Base-by-base conservation (phyloP, 2,329 filamentous ascomycete genomes). In the Fusarium sp. region DNA sequence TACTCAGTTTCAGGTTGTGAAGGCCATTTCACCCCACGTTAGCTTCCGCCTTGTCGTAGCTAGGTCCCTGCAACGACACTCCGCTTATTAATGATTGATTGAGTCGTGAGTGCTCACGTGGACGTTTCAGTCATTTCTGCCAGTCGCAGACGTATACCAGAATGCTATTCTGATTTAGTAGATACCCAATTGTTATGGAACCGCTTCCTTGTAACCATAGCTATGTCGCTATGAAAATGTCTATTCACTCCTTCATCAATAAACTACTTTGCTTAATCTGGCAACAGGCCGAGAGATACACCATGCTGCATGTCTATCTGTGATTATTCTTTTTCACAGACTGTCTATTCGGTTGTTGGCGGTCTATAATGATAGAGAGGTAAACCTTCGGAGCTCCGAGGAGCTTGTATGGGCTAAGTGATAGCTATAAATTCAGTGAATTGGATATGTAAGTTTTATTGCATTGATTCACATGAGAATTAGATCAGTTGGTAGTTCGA, bases 1-100 rank as follows among this genome's bases (percentile, higher is more conserved):
- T 57, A 42, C 58, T 48, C 46, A 27, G 65, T 66, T 56, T 70
- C 67, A 70, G 69, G 60, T 61, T 44, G 37, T 57, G 37, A 65
- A 23, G 38, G 45, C 64, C 69, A 58, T 55, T 72, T 62, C 67
- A 55, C 52, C 54, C 53, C 50, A 50, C 63, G 59, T 60, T 58
- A 69, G 68, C 49, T 57, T 59, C 23, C 38, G 35, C 42, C n/a
- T 20, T 20, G 30, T 55, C 40, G 20, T 48, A 54, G 55, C 27
- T 33, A 42, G 46, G 35, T 50, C 27, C 44, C 48, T 56, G 26
- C 46, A 63, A 33, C 32, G 35, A 23, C 30, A 56, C 52, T 42
- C 38, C 33, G 35, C 37, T 54, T 46, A 44, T 48, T 15, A 42
- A 46, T 33, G 18, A 27, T 52, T 54, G 30, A 32, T 52, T 45